Base-by-base conservation (phyloP, 1,284 basidiomycete species). In the Inonotus obliquus region DNA sequence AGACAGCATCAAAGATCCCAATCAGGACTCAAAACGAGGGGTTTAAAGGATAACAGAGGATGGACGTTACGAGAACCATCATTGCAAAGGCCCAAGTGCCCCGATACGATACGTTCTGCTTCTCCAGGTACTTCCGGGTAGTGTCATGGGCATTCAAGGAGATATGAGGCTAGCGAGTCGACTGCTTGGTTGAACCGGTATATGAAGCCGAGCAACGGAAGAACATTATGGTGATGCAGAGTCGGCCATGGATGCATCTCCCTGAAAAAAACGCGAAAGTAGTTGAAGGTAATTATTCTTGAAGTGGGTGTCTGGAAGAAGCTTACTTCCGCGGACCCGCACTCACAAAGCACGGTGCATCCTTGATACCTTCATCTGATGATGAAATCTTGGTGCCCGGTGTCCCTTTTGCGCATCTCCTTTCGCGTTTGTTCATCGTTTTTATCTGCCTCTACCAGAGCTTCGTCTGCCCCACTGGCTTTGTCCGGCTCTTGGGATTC, bases 371-470 rank as follows among this genome's bases (percentile, higher is more conserved):
- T 17, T n/a, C n/a, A n/a, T n/a, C 41, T 7, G 19, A 7, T 44
- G 17, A 11, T 44, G n/a, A n/a, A n/a, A n/a, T n/a, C n/a, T n/a
- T n/a, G n/a, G n/a, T n/a, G n/a, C n/a, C n/a, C n/a, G n/a, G n/a
- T n/a, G n/a, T n/a, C n/a, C n/a, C n/a, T n/a, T n/a, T n/a, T n/a
- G n/a, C n/a, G n/a, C n/a, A 92, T 83, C 54, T 81, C 80, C 66
- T 76, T 76, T 53, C 85, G 76, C 32, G 86, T 85, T 39, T 73
- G 73, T 63, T 80, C 79, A 21, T 74, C 75, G 49, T 79, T 79
- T 32, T 77, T 77, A 11, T 72, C 72, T 27, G 70, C 74, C 19
- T 73, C 70, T 25, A 74, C 72, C 2, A 71, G 65, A 23, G 69
- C 63, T 49, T 69, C 65, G 68, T 39, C 19, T 3, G 68, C 39